A percentile compares a stretch with the other conserved stretches of the same genome.
Evolutionary conservation across 2,329 filamentous ascomycete genomes (phyloP).

Genomic region (Trichoderma sp.): DNA sequence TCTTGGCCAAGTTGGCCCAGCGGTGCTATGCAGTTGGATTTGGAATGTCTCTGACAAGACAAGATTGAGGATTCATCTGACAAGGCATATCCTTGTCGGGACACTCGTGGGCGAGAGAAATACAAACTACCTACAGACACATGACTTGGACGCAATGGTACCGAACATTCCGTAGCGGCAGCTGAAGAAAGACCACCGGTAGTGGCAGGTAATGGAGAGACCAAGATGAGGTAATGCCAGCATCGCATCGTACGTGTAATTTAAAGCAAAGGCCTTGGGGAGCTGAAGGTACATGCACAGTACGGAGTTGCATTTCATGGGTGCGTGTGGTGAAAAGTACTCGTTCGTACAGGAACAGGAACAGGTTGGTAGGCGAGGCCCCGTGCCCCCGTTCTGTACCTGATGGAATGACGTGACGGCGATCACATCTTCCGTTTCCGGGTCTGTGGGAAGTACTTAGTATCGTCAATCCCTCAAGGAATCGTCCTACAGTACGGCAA

Average conservation of each 20-base stretch:
- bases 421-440: not conserved
- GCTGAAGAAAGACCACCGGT: not conserved
- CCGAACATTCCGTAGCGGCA: not conserved
- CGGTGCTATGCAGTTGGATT: not conserved
- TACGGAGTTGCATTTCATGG: constrained; percentile 3
- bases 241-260: constrained; percentile 4
- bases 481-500: not conserved
- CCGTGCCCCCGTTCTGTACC: not conserved
- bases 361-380: not conserved
- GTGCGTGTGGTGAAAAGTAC: not conserved
- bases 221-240: not conserved
- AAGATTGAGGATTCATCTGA: not conserved
- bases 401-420: not conserved
- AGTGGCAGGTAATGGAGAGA: not conserved
- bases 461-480: not conserved
- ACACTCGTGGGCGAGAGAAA: not conserved
- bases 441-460: not conserved
- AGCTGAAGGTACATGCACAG: not conserved
- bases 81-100: not conserved
- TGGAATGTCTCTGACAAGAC: not conserved
- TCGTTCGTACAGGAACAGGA: not conserved
- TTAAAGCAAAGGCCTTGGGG: not conserved
- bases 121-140: not conserved
- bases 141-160: not conserved
- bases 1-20: not conserved